Base-by-base conservation (phyloP, 164 flowering plant species). In the Akebia trifoliata region DNA sequence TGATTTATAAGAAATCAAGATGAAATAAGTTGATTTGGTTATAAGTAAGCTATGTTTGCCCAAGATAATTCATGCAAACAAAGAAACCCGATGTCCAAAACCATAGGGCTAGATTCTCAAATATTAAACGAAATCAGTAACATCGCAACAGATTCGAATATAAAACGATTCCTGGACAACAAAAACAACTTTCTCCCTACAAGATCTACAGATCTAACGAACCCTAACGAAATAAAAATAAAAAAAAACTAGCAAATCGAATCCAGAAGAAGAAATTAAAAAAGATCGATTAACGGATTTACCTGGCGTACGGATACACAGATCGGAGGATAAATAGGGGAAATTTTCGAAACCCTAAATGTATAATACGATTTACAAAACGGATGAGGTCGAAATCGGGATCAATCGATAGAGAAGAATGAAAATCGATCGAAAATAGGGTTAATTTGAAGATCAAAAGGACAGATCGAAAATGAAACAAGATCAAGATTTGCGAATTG, bases 301-400 rank as follows among this genome's bases (percentile, higher is more conserved):
- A 28, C 2, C 37, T n/a, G 29, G 38, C 21, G 38, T 12, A 40
- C 18, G n/a, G 37, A 11, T 46, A 4, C 14, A 28, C 20, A 39
- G 69, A 70, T 68, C 73, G 28, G 22, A 26, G 21, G 18, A 4
- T 38, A 56, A 11, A 9, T 26, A 31, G 2, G 26, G 38, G 42
- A 28, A 47, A 11, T 39, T 34, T 36, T 20, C 25, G 61, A 63
- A 78, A 76, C 75, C 83, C 80, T 72, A 79, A 65, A 63, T 72
- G 70, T 79, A 72, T 62, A 71, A 56, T 48, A 15, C 3, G 34
- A 58, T 18, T 45, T 15, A 34, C 37, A 12, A 20, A 39, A 57
- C 66, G 57, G 42, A 21, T 11, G 6, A 38, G 5, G 8, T 2
- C 12, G 6, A 59, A 54, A 51, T 2, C 0, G 15, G 24, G 58